Base-by-base conservation (phyloP, 441 rosid species). In the Brassica balearica region DNA sequence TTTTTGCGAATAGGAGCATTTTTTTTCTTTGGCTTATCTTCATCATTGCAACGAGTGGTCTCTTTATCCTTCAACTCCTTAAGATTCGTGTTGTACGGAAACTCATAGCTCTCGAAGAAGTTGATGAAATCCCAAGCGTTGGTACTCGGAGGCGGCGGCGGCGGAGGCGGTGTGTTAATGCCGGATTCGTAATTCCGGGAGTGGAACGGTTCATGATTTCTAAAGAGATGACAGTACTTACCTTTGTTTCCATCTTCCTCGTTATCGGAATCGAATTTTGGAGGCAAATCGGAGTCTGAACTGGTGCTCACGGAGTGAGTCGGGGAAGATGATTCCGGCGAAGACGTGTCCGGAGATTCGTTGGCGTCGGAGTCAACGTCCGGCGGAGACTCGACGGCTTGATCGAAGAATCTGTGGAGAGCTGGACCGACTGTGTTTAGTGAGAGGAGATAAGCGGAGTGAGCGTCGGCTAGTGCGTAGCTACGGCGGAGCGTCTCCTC, bases 401-500 rank as follows among this genome's bases (percentile, higher is more conserved):
- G 86, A 11, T 73, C 64, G 59, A 91, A 85, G 83, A 91, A 90
- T 68, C 53, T 65, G 66, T 72, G 84, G 58, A 95, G 83, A 66
- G 90, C 62, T 56, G 53, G 72, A 27, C 93, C 97, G 9, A 95
- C 6, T 6, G 82, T 65, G 72, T 9, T 81, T 3, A 95, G 85
- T 43, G 95, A 88, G 72, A 69, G 76, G 36, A 88, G 27, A 81
- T 93, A 95, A 41, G 88, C 85, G 8, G 75, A 29, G 85, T 93
- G 98, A 5, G 93, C 87, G 23, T 90, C 87, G 66, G 97, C 89
- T 4, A 95, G 76, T 11, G 86, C 82, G 74, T 87, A 93, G 66
- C 98, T 85, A 12, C 87, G 90, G 7, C 77, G 84, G 53, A 95
- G 90, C 0, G 98, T 96, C 3, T 87, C 89, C 43, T 88, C 91